Percentiles rank a stretch among this genome's conserved stretches.
Conservation (phyloP, 2,329 filamentous ascomycete species). For the Talaromyces sp. region DNA sequence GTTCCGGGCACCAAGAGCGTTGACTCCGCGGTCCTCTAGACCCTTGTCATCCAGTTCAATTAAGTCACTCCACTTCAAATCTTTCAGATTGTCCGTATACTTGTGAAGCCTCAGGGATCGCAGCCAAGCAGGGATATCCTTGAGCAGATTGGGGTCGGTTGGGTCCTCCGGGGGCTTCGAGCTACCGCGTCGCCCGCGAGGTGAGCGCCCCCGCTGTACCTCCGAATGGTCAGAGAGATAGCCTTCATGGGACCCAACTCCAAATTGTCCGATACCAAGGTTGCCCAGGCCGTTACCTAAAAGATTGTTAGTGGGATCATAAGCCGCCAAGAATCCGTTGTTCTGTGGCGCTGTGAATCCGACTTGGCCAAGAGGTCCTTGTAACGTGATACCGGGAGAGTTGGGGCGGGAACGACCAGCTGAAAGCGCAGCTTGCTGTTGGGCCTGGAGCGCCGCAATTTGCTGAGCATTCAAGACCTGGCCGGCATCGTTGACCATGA, state of each 20-base stretch:
- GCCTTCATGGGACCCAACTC: conserved; percentile 65
- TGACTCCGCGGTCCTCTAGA: conserved; percentile 86
- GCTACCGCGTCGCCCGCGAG: conserved; percentile 83
- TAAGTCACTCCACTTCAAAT: conserved; percentile 92
- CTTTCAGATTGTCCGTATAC: conserved; percentile 97
- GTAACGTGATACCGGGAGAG: conserved; percentile 82
- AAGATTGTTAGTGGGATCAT: conserved; percentile 65
- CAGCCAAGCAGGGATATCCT: conserved; percentile 95
- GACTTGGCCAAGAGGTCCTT: conserved; percentile 57
- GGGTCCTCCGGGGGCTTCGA: conserved; percentile 98
- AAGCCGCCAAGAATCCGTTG: conserved; percentile 88
- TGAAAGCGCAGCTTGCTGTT: conserved; percentile 51
- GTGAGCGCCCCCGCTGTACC: conserved; percentile 82
- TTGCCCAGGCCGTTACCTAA: conserved; percentile 66
- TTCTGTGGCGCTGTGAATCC: conserved; percentile 83
- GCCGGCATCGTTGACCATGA: conserved; percentile 93
- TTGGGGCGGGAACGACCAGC: conserved; percentile 77
- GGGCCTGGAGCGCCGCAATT: conserved; percentile 71
- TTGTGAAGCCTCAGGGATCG: conserved; percentile 93
- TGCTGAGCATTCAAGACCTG: conserved; percentile 83
- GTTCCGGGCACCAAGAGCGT: conserved; percentile 84
- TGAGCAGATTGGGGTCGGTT: conserved; percentile 79
- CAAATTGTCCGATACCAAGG: conserved; percentile 67
- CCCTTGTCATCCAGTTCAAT: conserved; percentile 89
- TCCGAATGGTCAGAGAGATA: conserved; percentile 94